Base-by-base conservation (phyloP, 1,284 basidiomycete species). In the Heterobasidion occidentale region DNA sequence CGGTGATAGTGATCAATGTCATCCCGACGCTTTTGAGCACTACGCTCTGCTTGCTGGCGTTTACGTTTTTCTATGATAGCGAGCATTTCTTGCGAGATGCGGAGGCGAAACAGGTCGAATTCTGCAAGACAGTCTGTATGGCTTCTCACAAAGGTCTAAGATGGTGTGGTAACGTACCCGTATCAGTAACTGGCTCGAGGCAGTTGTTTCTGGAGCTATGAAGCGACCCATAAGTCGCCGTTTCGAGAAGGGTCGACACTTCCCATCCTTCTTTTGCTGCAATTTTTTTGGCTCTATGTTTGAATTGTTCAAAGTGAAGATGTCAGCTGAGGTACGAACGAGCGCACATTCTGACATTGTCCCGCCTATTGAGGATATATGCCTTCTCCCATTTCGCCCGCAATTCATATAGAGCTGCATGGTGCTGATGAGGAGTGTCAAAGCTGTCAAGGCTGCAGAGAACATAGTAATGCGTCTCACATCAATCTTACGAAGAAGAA, bases 211-310 rank as follows among this genome's bases (percentile, higher is more conserved):
- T 72, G 36, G 61, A 60, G 14, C 65, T 64, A 50, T 70, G 67
- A 47, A 80, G 62, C 7, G 64, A 55, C 3, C 66, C 67, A 60
- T 71, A 80, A 5, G 69, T 55, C 6, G 71, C 70, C 4, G 67
- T 65, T 9, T 65, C 63, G 33, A 73, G 45, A 44, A 83, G 63
- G 56, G 76, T 71, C 27, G 59, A 56, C 20, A 66, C 58, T 4
- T 68, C 56, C 73, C 76, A 78, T 9, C 78, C 78, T 58, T 72
- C 63, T 15, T 14, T 36, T 34, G 2, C 17, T 12, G 53, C 53
- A 19, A 51, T 4, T 14, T 14, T n/a, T 51, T 3, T 36, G 0
- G 35, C 27, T 3, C 49, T 51, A 12, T 48, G 42, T 27, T 27
- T 5, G 6, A 27, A 27, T 27, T 27, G 27, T 27, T 27, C 27